These are phyloP conservation scores for Setaria italica DNA, from an alignment of 202 grass and related monocot genomes.

Conservation along the genomic window DNA sequence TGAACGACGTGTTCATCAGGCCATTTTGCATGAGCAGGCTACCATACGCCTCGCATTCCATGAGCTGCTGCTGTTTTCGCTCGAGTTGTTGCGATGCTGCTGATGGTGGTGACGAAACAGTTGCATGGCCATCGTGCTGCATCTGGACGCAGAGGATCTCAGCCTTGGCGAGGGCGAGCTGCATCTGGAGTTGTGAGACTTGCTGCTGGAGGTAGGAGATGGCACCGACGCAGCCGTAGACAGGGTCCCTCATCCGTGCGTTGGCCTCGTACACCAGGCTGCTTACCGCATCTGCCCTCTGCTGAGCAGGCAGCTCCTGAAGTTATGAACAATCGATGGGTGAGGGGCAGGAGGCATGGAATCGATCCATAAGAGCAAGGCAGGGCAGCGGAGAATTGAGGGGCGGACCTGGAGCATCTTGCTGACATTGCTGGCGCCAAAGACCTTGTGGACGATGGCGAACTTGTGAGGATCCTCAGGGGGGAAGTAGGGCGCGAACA, in stretches of 20 bases:
- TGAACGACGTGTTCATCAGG: not conserved
- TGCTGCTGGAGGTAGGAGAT: slow-evolving; percentile 79
- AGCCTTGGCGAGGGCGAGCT: slow-evolving; percentile 75
- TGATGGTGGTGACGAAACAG: not conserved
- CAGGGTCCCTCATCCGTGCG: slow-evolving; percentile 70
- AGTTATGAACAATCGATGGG: not conserved
- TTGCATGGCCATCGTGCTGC: not conserved
- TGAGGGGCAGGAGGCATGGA: not conserved
- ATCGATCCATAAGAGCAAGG: too few relatives aligned
- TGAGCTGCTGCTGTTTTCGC: not conserved
- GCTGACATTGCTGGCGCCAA: slow-evolving; percentile 81
- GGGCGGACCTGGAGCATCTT: slow-evolving; percentile 66
- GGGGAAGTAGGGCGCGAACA: slow-evolving; percentile 82
- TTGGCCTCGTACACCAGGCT: slow-evolving; percentile 85
- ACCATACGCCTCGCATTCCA: not conserved
- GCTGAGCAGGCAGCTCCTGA: slow-evolving; percentile 58
- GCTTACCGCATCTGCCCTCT: slow-evolving; percentile 68
- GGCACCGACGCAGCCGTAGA: slow-evolving; percentile 78
- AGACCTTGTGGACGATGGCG: slow-evolving; percentile 74
- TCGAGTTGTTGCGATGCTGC: not conserved
- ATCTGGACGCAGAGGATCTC: slow-evolving; percentile 55
- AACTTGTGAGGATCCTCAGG: slow-evolving; percentile 74
- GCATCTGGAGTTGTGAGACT: slow-evolving; percentile 78
- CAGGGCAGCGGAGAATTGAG: too few relatives aligned
- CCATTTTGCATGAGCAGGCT: not conserved